Evolutionary conservation across 2,329 filamentous ascomycete genomes (phyloP), one percentile per base, ranked within the genome.

Genomic region (Sporothrix globosa): DNA sequence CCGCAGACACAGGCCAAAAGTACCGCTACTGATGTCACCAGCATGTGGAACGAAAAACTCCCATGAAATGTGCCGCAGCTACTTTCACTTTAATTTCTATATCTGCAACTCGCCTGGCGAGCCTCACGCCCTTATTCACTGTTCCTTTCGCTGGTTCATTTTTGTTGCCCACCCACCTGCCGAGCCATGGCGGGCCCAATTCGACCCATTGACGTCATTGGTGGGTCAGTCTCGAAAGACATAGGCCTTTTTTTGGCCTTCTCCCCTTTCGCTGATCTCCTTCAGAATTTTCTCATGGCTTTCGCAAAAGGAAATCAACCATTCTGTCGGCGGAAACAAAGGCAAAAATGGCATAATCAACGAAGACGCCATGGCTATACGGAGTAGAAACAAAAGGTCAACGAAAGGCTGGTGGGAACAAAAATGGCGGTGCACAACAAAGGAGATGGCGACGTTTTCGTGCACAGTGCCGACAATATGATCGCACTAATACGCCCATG

Each of bases 121-220:
- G 14, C 17, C 46, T 48, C 17, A 5, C 19, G n/a, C 30, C 54
- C 56, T 19, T 41, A 21, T 60, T 60, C 6, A 34, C 34, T 34
- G 34, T 9, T 9, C 7, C 7, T 34, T 34, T 34, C 7, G 34
- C 7, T 6, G 5, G 5, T 34, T 34, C 34, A 7, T 34, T 34
- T 7, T 34, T 34, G 34, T 27, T 56, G 50, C n/a, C 48, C 48
- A 67, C 34, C 48, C 46, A 54, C 65, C 65, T 44, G 39, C 50
- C 50, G 27, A 68, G n/a, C 52, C 66, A 48, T 67, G n/a, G 50
- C 21, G 44, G 24, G 46, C 58, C 27, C 61, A 19, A 27, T 66
- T 66, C 44, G 50, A 48, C 54, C 54, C 63, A 54, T 41, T 70
- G 69, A 70, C 69, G 69, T 70, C 69, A 70, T 30, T 13, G 21